A percentile compares a stretch with the other conserved stretches of the same genome.
Conservation (phyloP, 495 filamentous ascomycete genomes). For the Baudoinia panamericana region DNA sequence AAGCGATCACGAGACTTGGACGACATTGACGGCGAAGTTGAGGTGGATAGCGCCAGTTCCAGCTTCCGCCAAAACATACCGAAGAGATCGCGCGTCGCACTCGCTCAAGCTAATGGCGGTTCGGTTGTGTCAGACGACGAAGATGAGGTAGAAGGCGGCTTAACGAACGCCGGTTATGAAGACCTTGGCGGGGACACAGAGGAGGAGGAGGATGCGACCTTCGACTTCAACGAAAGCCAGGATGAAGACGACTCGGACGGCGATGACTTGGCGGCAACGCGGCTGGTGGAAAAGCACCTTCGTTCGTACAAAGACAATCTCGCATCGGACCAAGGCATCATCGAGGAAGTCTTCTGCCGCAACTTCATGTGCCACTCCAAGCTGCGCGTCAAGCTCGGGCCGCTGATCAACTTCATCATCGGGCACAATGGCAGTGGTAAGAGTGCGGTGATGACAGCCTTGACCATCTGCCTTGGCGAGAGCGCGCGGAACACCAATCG, state of each 20-base stretch:
- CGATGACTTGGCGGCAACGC: conserved; percentile 57
- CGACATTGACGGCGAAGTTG: conserved; percentile 38
- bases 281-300: conserved; percentile 49
- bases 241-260: conserved; percentile 38
- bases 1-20: conserved; percentile 38
- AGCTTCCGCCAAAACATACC: conserved; percentile 32
- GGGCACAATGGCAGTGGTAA: conserved; percentile 99
- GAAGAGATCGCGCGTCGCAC: conserved; percentile 11
- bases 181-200: conserved; percentile 1
- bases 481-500: conserved; percentile 94
- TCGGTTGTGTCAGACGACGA: conserved; percentile 19
- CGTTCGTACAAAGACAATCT: conserved; percentile 48
- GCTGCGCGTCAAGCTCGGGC: conserved; percentile 69
- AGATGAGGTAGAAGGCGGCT: neutral
- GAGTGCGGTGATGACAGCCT: conserved; percentile 86
- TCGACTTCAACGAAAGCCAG: conserved; percentile 11
- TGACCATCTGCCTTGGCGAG: conserved; percentile 86
- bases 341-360: conserved; percentile 68
- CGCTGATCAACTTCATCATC: conserved; percentile 93
- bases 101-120: conserved; percentile 13
- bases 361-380: conserved; percentile 93
- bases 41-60: conserved; percentile 35
- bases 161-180: neutral
- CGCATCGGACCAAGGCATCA: conserved; percentile 69
- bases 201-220: neutral